Percentiles rank a stretch among this genome's conserved stretches.
Evolutionary conservation across 805 yeast species (phyloP).

Genomic region (Candida pseudofarinosa): DNA sequence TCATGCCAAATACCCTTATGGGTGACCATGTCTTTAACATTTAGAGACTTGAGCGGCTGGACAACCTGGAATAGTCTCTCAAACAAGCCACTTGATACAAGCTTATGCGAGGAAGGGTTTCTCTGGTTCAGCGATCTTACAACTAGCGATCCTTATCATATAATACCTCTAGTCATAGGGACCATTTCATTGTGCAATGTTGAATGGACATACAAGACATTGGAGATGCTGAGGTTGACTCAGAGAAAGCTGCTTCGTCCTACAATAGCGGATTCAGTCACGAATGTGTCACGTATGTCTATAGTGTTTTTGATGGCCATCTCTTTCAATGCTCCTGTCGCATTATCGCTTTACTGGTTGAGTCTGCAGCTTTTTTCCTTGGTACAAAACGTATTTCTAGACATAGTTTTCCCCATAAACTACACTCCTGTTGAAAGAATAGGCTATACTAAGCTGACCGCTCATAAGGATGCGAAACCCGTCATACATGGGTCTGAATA

Average conservation of each 20-base stretch:
- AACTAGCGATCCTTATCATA: constrained; percentile 54
- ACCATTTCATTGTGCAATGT: constrained; percentile 67
- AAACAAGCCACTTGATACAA: constrained; percentile 46
- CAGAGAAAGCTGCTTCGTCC: constrained; percentile 45
- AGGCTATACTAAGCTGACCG: constrained; percentile 11
- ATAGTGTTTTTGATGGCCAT: constrained; percentile 79
- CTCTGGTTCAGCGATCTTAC: constrained; percentile 62
- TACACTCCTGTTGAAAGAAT: constrained; percentile 42
- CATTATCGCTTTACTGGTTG: constrained; percentile 84
- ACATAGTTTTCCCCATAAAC: constrained; percentile 57
- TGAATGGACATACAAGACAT: constrained; percentile 75
- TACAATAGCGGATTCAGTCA: constrained; percentile 57
- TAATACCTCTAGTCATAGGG: constrained; percentile 72
- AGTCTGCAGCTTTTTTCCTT: constrained; percentile 78
- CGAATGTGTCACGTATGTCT: constrained; percentile 69
- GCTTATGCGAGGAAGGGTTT: constrained; percentile 51
- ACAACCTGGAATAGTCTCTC: constrained; percentile 38
- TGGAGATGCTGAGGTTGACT: constrained; percentile 44
- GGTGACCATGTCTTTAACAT: constrained; percentile 71
- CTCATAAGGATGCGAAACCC: constrained; percentile 5
- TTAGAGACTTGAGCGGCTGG: constrained; percentile 76
- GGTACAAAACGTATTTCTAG: constrained; percentile 69
- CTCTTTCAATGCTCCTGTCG: constrained; percentile 81
- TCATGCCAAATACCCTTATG: constrained; percentile 83
- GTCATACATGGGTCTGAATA: constrained; percentile 3